phyloP scores from a whole-genome alignment of 352 stramenopile genomes.

The Phytopythium montanum region DNA sequence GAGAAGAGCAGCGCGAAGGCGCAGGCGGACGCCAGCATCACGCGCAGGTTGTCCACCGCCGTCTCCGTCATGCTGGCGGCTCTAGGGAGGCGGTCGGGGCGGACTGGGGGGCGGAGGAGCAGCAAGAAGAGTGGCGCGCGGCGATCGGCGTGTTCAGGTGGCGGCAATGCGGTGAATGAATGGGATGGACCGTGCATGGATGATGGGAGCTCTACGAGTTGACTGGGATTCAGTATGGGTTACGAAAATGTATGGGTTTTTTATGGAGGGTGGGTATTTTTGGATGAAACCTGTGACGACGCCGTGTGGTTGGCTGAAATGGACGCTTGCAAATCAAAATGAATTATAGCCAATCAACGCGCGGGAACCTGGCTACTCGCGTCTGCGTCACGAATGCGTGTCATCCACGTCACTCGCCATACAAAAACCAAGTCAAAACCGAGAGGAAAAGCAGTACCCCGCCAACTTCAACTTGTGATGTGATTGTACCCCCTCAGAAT shows the following conservation, averaged over 20 bases:
- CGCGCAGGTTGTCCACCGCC: constrained; percentile 26
- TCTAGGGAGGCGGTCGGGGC: background rate
- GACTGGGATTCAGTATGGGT: background rate
- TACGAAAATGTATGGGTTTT: background rate
- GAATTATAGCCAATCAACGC: background rate
- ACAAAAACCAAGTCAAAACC: background rate
- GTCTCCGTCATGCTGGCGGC: background rate
- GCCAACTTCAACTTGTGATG: too few species aligned
- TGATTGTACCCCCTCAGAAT: too few species aligned
- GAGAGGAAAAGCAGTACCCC: constrained; percentile 1
- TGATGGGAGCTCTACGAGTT: background rate
- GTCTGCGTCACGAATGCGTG: constrained; percentile 1
- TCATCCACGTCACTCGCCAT: background rate
- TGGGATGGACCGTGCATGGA: background rate
- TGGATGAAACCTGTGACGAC: background rate
- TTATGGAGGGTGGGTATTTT: background rate
- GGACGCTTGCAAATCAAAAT: too few species aligned
- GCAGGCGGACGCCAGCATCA: constrained; percentile 49
- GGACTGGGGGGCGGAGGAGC: background rate
- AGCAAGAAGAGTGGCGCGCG: background rate
- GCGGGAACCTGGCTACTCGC: background rate
- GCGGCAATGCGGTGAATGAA: background rate
- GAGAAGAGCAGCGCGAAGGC: constrained; percentile 62
- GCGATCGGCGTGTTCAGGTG: background rate
- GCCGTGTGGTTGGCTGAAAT: background rate